Percentiles rank a stretch among this genome's conserved stretches.
Conservation (phyloP, 768 basidiomycete species). For the Pleurotus ostreatus region DNA sequence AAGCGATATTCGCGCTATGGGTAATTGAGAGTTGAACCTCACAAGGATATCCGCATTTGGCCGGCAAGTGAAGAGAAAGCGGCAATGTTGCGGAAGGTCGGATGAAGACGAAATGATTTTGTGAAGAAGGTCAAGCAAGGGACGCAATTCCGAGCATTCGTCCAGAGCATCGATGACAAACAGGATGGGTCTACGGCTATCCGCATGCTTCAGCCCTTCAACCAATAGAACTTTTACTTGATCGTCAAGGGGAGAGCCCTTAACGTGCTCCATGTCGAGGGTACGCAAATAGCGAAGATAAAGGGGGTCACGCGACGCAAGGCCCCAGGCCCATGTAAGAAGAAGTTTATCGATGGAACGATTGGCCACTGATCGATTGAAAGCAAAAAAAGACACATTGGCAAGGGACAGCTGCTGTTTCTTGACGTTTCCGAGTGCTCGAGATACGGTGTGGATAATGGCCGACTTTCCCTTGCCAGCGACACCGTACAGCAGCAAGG, state of each 20-base stretch:
- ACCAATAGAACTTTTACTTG: neutral
- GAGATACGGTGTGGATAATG: conserved; percentile 20
- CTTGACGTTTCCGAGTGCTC: conserved; percentile 22
- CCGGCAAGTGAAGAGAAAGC: conserved; percentile 9
- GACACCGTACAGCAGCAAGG: neutral
- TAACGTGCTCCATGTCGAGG: neutral
- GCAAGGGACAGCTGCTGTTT: conserved; percentile 20
- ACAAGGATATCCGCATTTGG: conserved; percentile 7
- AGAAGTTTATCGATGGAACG: conserved; percentile 20
- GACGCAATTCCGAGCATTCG: conserved; percentile 14
- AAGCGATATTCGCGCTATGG: conserved; percentile 2
- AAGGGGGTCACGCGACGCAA: neutral
- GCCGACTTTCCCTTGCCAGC: conserved; percentile 36
- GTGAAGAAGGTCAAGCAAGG: conserved; percentile 3
- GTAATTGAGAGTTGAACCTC: neutral
- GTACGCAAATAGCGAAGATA: neutral
- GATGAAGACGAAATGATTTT: neutral
- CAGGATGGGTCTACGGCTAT: conserved; percentile 2
- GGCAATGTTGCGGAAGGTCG: conserved; percentile 13
- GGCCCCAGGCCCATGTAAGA: conserved; percentile 26
- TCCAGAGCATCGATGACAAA: conserved; percentile 21
- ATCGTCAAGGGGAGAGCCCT: neutral
- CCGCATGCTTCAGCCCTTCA: neutral
- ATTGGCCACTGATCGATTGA: conserved; percentile 14
- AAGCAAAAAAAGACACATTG: conserved; percentile 26